phyloP scores from a whole-genome alignment of 768 basidiomycete genomes.

The Pleurotus tuber-regium region DNA sequence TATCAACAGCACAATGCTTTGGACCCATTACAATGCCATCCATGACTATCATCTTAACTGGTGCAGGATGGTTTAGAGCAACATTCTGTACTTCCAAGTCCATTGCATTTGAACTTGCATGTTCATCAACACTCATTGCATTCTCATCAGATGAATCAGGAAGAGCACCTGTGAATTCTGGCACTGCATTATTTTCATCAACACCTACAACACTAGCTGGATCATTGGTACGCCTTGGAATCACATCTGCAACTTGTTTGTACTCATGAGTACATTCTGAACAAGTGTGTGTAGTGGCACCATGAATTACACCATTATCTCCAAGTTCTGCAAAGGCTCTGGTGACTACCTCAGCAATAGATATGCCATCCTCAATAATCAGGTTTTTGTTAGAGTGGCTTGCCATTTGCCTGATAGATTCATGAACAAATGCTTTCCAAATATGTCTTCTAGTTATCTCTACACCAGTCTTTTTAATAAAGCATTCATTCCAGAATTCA shows the following conservation, averaged over 20 bases:
- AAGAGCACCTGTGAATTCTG: neutral
- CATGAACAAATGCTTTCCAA: constrained; percentile 20
- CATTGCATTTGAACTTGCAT: neutral
- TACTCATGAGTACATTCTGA: constrained; percentile 12
- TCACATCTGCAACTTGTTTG: constrained; percentile 9
- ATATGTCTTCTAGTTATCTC: constrained; percentile 13
- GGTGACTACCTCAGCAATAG: constrained; percentile 10
- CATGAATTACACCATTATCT: constrained; percentile 8
- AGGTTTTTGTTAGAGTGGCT: neutral
- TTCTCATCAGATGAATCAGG: neutral
- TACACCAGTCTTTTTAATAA: neutral
- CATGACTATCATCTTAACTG: constrained; percentile 12
- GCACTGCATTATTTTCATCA: constrained; percentile 10
- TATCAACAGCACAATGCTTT: constrained; percentile 12
- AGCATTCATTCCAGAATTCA: constrained; percentile 15
- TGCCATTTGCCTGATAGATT: constrained; percentile 18
- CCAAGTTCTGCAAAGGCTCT: constrained; percentile 7
- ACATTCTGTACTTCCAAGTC: neutral
- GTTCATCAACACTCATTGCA: neutral
- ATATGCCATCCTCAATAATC: constrained; percentile 4
- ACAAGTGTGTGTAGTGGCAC: constrained; percentile 9
- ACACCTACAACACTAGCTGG: constrained; percentile 2
- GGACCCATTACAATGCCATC: constrained; percentile 17
- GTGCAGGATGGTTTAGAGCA: neutral
- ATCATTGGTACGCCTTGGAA: neutral